Base-by-base conservation (phyloP, 176 grass and related monocot species). In the Avena insularis region DNA sequence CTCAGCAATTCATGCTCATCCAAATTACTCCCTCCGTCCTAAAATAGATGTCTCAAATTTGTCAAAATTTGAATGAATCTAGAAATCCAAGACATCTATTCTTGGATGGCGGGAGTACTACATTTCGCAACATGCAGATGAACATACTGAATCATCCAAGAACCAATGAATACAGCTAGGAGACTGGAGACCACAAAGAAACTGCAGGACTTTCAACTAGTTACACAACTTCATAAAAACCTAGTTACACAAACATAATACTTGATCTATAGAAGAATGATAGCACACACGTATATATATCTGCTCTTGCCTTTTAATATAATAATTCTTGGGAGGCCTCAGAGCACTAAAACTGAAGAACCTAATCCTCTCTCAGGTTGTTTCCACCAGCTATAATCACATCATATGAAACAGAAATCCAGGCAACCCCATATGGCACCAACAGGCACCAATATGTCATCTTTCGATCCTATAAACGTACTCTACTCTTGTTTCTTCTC, bases 401-500 rank as follows among this genome's bases (percentile, higher is more conserved):
- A 79, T 73, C 40, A 43, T 43, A 79, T 11, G 9, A 78, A 83
- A 84, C 49, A 23, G 49, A 58, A 84, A 38, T 20, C 46, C 46
- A 40, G 16, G 20, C 61, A 69, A 56, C 33, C 66, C 75, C 61
- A 46, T 46, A 57, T 27, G 75, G 36, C 55, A 72, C 58, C 6
- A 87, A 74, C 43, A 86, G 11, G 27, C 57, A 80, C 47, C 80
- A 36, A 74, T 55, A 49, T 27, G 58, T 48, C 23, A 55, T 49
- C 76, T 76, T 33, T 25, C 8, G 49, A 80, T 75, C 38, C 70
- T 75, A 55, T 75, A 23, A 21, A 16, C 15, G 55, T 20, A 78
- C 81, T 70, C 82, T 88, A 99, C 17, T 94, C 82, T 90, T 94
- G 33, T 88, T 96, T 99, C 78, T 97, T 94, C 74, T 83, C 92